Conservation (phyloP, 2,329 filamentous ascomycete genomes). For the Verticillium zaregamsianum region DNA sequence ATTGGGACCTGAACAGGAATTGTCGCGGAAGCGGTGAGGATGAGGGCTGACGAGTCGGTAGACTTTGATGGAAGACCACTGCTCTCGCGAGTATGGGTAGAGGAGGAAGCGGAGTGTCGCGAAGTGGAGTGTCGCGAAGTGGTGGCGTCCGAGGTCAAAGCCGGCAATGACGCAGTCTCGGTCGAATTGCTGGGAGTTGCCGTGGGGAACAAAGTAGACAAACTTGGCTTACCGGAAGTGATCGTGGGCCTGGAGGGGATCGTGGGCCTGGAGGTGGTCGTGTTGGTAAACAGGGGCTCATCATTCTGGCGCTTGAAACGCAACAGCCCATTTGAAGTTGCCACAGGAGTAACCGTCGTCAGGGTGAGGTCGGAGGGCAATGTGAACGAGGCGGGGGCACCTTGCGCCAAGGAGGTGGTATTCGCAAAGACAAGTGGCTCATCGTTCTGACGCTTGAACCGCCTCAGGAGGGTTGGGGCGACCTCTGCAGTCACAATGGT, state of each 20-base stretch:
- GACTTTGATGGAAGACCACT: not conserved
- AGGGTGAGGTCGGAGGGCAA: constrained; percentile 17
- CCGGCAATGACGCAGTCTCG: constrained; percentile 2
- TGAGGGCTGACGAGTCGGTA: not conserved
- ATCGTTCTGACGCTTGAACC: not conserved
- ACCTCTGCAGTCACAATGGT: not conserved
- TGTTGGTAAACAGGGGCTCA: constrained; percentile 13
- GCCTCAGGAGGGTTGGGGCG: not conserved
- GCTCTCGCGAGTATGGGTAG: not conserved
- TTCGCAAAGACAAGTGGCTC: not conserved
- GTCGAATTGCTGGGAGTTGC: constrained; percentile 7
- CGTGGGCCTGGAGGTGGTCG: constrained; percentile 23
- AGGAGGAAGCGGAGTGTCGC: constrained; percentile 1
- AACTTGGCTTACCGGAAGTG: constrained; percentile 15
- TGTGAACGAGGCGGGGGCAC: not conserved
- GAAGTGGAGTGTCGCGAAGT: not conserved
- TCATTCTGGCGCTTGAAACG: constrained; percentile 19
- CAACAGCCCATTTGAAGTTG: constrained; percentile 13
- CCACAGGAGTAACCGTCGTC: constrained; percentile 32
- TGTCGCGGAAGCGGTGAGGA: constrained; percentile 1
- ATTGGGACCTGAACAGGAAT: constrained; percentile 10
- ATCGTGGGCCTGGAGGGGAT: constrained; percentile 4
- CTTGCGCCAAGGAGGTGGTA: not conserved
- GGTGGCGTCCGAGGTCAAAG: not conserved
- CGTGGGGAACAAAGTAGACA: constrained; percentile 11